Conservation (phyloP, 257 asterid genomes). For the Nicotiana undulata region DNA sequence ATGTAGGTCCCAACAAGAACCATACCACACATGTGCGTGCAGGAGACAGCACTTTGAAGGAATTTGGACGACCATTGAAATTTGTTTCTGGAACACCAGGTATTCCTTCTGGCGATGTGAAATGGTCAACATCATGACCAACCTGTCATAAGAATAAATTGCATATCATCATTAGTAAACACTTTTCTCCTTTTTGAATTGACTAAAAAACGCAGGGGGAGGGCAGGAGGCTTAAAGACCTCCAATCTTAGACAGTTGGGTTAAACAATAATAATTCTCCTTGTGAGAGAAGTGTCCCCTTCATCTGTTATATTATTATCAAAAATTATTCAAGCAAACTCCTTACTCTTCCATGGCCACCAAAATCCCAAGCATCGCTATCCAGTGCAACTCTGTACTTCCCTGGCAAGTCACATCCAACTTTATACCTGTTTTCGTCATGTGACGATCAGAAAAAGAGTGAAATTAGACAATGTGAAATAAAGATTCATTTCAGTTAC, state of each 20-base stretch:
- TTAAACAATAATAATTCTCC: neutral
- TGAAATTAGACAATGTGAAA: neutral
- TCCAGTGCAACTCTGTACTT: constrained; percentile 87
- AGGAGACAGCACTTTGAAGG: constrained; percentile 83
- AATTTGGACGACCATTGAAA: constrained; percentile 87
- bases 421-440: constrained; percentile 65
- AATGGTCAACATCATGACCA: constrained; percentile 79
- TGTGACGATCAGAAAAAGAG: neutral
- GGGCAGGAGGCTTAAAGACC: neutral
- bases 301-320: neutral
- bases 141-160: constrained; percentile 35
- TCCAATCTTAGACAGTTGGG: neutral
- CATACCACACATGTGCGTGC: constrained; percentile 85
- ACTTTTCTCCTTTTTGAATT: neutral
- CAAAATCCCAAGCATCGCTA: constrained; percentile 86
- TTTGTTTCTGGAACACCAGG: constrained; percentile 94
- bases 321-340: constrained; percentile 6
- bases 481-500: neutral
- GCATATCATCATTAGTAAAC: neutral
- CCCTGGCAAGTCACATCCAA: constrained; percentile 95
- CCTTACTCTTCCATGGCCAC: constrained; percentile 96
- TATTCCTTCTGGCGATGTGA: constrained; percentile 85
- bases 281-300: neutral
- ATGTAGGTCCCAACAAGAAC: neutral
- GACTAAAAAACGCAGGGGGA: neutral